Conservation (phyloP, 495 filamentous ascomycete genomes). For the Penicillium crystallinum region DNA sequence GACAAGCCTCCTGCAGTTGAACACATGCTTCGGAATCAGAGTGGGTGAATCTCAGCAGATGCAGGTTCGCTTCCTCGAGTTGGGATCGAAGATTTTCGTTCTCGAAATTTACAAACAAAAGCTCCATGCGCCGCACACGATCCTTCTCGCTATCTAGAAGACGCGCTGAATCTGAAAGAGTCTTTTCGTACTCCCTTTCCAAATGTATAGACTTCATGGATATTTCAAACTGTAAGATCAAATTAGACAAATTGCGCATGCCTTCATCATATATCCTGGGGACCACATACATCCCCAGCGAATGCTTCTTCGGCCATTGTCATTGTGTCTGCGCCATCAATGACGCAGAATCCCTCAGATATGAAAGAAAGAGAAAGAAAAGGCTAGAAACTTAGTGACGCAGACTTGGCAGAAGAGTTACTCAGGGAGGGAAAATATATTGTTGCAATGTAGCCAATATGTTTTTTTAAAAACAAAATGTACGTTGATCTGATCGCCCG, state of each 20-base stretch:
- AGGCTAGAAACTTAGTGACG: not conserved
- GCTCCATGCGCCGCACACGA: constrained; percentile 58
- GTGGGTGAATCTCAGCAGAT: constrained; percentile 41
- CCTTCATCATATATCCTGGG: not conserved
- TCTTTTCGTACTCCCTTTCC: constrained; percentile 63
- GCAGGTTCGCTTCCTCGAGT: constrained; percentile 51
- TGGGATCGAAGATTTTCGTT: constrained; percentile 59
- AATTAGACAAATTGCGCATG: constrained; percentile 7
- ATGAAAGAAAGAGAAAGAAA: not conserved
- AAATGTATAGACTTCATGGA: constrained; percentile 45
- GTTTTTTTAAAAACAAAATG: too few species aligned
- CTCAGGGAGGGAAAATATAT: not conserved
- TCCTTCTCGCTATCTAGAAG: constrained; percentile 63
- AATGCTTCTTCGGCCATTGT: constrained; percentile 16
- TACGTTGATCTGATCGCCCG: too few species aligned
- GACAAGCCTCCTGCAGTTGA: constrained; percentile 52
- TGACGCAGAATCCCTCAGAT: not conserved
- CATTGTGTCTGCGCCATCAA: constrained; percentile 2
- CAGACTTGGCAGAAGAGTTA: not conserved
- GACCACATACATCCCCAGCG: constrained; percentile 25
- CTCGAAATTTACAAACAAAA: constrained; percentile 66
- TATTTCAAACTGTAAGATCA: constrained; percentile 33
- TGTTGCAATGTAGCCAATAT: not conserved
- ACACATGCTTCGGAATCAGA: constrained; percentile 50
- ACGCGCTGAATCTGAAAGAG: constrained; percentile 50